Conservation (phyloP, 2,329 filamentous ascomycete genomes). For the Paramyrothecium roridum region DNA sequence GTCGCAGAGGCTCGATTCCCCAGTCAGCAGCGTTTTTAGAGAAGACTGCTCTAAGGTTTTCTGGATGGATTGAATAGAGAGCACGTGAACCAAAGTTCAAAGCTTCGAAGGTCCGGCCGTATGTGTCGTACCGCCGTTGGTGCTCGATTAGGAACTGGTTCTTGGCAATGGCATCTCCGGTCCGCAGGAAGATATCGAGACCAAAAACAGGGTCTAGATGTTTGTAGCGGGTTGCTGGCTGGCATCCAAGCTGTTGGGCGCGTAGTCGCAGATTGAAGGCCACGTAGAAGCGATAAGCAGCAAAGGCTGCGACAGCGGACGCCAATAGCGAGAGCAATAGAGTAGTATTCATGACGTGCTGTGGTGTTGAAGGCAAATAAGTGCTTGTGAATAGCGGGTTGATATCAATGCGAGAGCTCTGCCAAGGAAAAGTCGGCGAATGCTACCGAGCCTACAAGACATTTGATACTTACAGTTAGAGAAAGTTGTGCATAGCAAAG, state of each 20-base stretch:
- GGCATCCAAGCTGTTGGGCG: not conserved
- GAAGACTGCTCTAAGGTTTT: not conserved
- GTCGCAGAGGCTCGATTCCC: not conserved
- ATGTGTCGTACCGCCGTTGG: constrained; percentile 2
- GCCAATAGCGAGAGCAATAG: not conserved
- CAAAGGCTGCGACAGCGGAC: not conserved
- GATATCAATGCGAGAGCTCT: too few species aligned
- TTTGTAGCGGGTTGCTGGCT: constrained; percentile 1
- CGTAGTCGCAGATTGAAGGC: not conserved
- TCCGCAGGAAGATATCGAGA: constrained; percentile 3
- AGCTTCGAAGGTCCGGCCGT: not conserved
- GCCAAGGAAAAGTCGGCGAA: too few species aligned
- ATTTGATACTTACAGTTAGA: too few species aligned
- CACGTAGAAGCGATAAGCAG: constrained; percentile 1
- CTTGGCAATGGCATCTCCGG: constrained; percentile 1
- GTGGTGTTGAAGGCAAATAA: constrained; percentile 31
- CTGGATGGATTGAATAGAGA: not conserved
- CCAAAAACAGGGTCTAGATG: constrained; percentile 1
- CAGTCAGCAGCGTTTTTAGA: not conserved
- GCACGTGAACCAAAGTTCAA: not conserved
- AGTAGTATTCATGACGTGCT: not conserved
- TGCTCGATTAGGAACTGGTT: constrained; percentile 3
- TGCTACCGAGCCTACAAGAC: too few species aligned
- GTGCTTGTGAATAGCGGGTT: too few species aligned
- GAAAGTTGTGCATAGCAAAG: too few species aligned